phyloP scores from a whole-genome alignment of 139 green algal genomes.

The Micromonas pusilla region DNA sequence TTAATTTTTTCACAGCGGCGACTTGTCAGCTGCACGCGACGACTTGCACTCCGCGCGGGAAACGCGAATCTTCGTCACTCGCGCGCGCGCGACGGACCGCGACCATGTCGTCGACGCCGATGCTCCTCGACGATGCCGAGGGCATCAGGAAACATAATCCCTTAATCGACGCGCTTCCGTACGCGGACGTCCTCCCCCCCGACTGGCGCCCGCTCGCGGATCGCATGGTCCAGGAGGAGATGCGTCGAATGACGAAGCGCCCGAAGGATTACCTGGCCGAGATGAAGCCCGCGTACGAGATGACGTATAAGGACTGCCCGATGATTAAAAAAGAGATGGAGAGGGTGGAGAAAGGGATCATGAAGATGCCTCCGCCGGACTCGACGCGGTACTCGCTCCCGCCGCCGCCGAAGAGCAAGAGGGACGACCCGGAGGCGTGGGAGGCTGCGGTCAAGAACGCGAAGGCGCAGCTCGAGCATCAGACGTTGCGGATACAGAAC shows the following conservation, averaged over 20 bases:
- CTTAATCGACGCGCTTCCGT: conserved; percentile 4
- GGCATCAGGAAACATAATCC: neutral
- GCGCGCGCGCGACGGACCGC: too few relatives aligned
- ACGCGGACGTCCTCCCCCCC: conserved; percentile 3
- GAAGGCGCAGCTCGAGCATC: conserved; percentile 27
- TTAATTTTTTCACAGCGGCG: too few relatives aligned
- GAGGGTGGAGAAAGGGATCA: neutral
- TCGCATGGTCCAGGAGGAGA: conserved; percentile 10
- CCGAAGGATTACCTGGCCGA: conserved; percentile 18
- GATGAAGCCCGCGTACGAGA: neutral
- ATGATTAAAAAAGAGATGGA: neutral
- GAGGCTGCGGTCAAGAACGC: conserved; percentile 12
- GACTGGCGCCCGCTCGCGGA: neutral
- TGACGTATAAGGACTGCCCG: neutral
- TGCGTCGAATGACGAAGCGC: conserved; percentile 9
- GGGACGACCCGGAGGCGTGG: conserved; percentile 2
- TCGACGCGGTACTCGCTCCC: neutral
- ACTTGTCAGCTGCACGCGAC: too few relatives aligned
- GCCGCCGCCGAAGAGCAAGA: neutral
- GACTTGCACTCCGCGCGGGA: too few relatives aligned
- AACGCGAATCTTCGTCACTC: too few relatives aligned
- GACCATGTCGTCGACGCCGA: neutral
- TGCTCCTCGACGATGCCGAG: neutral
- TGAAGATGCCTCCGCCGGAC: neutral
- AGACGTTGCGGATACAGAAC: conserved; percentile 25